Base-by-base conservation (phyloP, 805 yeast genomes). In the Candida incommunis region DNA sequence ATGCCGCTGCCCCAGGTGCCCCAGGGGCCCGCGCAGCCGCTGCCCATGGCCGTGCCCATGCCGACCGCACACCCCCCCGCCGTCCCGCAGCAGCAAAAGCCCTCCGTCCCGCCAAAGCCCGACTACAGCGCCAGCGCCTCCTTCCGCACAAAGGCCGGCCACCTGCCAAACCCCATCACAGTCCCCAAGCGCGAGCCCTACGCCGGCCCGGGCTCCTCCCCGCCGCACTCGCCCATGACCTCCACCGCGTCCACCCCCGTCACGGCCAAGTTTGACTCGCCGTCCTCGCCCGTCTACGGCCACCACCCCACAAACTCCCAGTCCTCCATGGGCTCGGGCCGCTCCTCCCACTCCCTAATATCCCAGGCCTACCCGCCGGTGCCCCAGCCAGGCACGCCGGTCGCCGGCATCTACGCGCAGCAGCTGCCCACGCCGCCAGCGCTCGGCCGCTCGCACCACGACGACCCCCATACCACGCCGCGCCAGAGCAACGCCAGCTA, bases 271-370 rank as follows among this genome's bases (percentile, higher is more conserved):
- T n/a, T 43, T 20, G 24, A 43, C 41, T 48, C 52, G 20, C 53
- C 53, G 13, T 34, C 50, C 9, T 49, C 51, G n/a, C 51, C 53
- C 18, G 26, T 44, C 41, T 48, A 42, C n/a, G 46, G 29, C 25
- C 45, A 41, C 16, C 49, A 46, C 24, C 42, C 26, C 16, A 40
- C 26, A 7, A 23, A 40, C 26, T 40, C 42, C 25, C 26, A 40
- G 26, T 23, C 42, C 7, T 40, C 24, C 42, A 40, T 40, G 42
- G 42, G 42, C 42, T 40, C 42, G 24, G n/a, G 26, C 26, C 42
- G 42, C 26, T 40, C 42, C 40, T 20, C 43, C 13, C 37, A 31
- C 37, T 31, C 37, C 18, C 18, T 31, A n/a, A 11, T 31, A 7
- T 31, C 37, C 18, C 50, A 47, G 23, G 48, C 48, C n/a, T 47